A percentile compares a stretch with the other conserved stretches of the same genome.
These are phyloP conservation scores for Emergomyces pasteurianus DNA, from an alignment of 2,329 filamentous ascomycete genomes.

Conservation along the genomic window DNA sequence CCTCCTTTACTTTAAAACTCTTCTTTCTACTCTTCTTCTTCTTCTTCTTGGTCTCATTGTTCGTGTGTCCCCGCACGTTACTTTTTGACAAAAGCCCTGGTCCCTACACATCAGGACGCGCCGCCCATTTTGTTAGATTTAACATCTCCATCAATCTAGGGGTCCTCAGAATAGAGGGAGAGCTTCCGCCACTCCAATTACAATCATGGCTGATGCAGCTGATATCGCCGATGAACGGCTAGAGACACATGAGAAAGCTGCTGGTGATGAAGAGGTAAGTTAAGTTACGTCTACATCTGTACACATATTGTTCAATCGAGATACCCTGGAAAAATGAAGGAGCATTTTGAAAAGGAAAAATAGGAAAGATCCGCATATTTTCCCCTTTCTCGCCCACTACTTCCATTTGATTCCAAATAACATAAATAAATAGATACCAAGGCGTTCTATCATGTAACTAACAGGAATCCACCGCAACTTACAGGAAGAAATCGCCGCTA, in stretches of 20 bases:
- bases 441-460: background rate
- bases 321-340: background rate
- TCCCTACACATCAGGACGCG: background rate
- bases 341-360: background rate
- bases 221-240: conserved; percentile 10
- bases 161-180: background rate
- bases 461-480: background rate
- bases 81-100: background rate
- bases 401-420: background rate
- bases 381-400: background rate
- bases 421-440: background rate
- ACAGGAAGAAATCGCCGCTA: conserved; percentile 71
- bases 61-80: background rate
- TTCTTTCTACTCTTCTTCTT: background rate
- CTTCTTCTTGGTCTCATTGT: background rate
- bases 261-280: conserved; percentile 36
- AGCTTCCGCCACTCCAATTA: background rate
- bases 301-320: background rate
- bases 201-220: conserved; percentile 9
- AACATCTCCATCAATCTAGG: background rate
- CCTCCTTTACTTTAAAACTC: background rate
- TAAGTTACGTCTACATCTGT: background rate
- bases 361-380: background rate
- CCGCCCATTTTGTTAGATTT: background rate
- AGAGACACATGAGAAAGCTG: conserved; percentile 25